A percentile compares a stretch with the other conserved stretches of the same genome.
Evolutionary conservation across 768 basidiomycete species (phyloP).

Genomic region (Trametes punicea): DNA sequence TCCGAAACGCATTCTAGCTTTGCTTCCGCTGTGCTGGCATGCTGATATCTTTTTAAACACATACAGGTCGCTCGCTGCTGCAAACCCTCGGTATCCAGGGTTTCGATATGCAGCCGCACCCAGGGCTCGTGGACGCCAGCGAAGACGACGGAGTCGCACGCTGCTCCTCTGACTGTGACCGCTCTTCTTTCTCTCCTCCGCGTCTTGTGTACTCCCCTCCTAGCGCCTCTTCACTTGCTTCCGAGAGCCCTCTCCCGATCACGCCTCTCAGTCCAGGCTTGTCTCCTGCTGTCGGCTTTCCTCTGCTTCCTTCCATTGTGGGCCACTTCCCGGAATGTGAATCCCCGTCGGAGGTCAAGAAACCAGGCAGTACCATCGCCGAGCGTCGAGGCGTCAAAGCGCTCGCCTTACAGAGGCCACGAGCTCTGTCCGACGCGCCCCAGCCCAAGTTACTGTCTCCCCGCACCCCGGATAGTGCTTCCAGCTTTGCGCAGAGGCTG

Average conservation of each 20-base stretch:
- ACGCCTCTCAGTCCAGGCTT: background rate
- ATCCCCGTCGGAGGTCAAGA: background rate
- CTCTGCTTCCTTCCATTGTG: background rate
- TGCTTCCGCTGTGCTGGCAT: background rate
- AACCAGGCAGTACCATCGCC: background rate
- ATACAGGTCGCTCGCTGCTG: no score
- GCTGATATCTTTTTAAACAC: background rate
- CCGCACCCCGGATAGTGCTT: background rate
- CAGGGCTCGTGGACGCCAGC: background rate
- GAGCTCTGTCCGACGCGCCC: background rate
- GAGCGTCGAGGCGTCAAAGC: conserved; percentile 10
- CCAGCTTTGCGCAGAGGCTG: conserved; percentile 10
- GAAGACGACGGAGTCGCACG: background rate
- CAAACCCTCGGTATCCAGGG: no score
- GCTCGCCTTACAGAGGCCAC: background rate
- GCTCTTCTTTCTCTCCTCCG: conserved; percentile 6
- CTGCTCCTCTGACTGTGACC: conserved; percentile 4
- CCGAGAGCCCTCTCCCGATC: background rate
- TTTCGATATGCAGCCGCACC: background rate
- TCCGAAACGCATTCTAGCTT: background rate
- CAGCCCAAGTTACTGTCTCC: conserved; percentile 1
- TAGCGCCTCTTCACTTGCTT: conserved; percentile 6
- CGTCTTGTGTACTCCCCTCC: conserved; percentile 12
- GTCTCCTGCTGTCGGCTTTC: background rate
- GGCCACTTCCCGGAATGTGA: background rate